Evolutionary conservation across 148 eudicot genomes (phyloP), one percentile per base, ranked within the genome.

Genomic region (Suaeda aralocaspica): DNA sequence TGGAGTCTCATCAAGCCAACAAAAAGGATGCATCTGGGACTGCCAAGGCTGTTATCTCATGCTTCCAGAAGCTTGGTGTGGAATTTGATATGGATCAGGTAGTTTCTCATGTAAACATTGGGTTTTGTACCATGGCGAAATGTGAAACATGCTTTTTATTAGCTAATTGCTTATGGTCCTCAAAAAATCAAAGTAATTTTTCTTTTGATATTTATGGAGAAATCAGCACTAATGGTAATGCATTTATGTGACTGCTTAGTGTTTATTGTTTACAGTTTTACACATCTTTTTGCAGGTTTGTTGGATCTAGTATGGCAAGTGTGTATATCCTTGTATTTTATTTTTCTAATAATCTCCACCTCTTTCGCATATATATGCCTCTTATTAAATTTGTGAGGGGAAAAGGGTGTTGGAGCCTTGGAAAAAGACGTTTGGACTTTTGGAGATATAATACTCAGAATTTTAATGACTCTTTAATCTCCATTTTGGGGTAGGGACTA

Each of bases 31-130:
- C 88, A 19, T 93, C 98, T 68, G 98, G 98, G 77, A 93, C 98
- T 77, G 96, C 98, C 56, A 93, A 90, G 82, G 96, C 92, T 77
- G 96, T 93, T 72, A 87, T 93, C 65, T 88, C 98, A 50, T 88
- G 92, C 85, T 93, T 93, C 72, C 83, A 90, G 84, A 90, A 93
- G 51, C 85, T 93, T 44, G 98, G 98, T 13, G 96, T 82, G 34
- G 77, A 86, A 9, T 92, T 85, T 77, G 86, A 88, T 25, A 49
- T 83, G 68, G 93, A 88, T 74, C 79, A 90, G 87, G 98, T 88
- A 50, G 60, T 73, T 41, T 49, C 19, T 56, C 29, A 29, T 22
- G 67, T 24, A 15, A 10, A 1, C 31, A 62, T 22, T 49, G 26
- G 29, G 28, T 42, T 63, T 39, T 12, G 6, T 22, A 12, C 50